Evolutionary conservation across 1,284 basidiomycete species (phyloP).

Genomic region (Caloboletus firmus): DNA sequence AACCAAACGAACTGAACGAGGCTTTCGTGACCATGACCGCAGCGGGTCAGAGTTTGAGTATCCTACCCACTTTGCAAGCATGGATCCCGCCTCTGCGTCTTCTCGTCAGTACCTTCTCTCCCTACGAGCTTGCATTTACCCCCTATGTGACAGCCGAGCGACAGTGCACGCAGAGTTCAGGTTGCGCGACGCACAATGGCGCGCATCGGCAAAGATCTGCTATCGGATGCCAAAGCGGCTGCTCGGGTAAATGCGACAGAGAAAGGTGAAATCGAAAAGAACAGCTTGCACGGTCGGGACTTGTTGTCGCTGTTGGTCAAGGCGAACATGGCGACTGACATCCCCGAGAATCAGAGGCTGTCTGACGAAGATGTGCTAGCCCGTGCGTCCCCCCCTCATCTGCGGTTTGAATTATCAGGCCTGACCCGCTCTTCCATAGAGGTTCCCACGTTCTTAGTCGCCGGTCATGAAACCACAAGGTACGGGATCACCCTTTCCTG

Average conservation of each 20-base stretch:
- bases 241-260: conserved; percentile 22
- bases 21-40: conserved; percentile 48
- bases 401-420: no score
- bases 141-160: conserved; percentile 12
- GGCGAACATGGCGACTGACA: conserved; percentile 62
- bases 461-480: conserved; percentile 81
- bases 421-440: conserved; percentile 26
- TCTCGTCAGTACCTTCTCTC: conserved; percentile 38
- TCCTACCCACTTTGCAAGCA: conserved; percentile 38
- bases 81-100: conserved; percentile 43
- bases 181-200: conserved; percentile 24
- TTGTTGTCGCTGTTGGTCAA: conserved; percentile 56
- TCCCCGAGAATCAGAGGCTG: conserved; percentile 60
- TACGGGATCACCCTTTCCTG: conserved; percentile 14
- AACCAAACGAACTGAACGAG: conserved; percentile 47
- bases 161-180: conserved; percentile 5
- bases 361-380: conserved; percentile 71
- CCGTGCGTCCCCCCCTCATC: conserved; percentile 47
- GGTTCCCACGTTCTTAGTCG: conserved; percentile 43
- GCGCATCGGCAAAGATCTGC: conserved; percentile 45
- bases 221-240: conserved; percentile 46
- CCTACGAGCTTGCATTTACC: background rate
- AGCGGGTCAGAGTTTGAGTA: conserved; percentile 20
- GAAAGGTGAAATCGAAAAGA: conserved; percentile 31
- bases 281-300: conserved; percentile 40